A percentile compares a stretch with the other conserved stretches of the same genome.
Evolutionary conservation across 1,284 basidiomycete genomes (phyloP).

Genomic region (Fomitopsis pinicola): DNA sequence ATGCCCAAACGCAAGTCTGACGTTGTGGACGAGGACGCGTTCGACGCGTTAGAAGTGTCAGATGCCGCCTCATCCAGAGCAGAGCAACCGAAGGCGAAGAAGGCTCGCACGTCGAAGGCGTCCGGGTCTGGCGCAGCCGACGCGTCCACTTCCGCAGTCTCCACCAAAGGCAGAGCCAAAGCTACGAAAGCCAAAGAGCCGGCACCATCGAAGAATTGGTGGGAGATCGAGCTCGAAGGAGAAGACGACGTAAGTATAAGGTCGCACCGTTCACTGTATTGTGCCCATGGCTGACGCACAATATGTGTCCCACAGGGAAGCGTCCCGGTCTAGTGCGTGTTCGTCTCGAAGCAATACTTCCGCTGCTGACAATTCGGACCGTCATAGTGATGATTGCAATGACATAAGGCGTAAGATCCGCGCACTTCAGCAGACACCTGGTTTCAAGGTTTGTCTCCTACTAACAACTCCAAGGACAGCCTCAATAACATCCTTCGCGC

Average conservation of each 20-base stretch:
- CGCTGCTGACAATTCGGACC: neutral
- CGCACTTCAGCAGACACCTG: conserved; percentile 35
- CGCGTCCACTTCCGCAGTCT: conserved; percentile 11
- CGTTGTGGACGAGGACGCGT: conserved; percentile 12
- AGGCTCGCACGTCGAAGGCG: conserved; percentile 49
- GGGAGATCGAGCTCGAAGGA: conserved; percentile 30
- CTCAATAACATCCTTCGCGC: neutral
- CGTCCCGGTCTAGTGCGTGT: conserved; percentile 28
- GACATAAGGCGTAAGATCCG: conserved; percentile 45
- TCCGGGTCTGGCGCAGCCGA: conserved; percentile 12
- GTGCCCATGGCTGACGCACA: neutral
- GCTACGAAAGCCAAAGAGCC: conserved; percentile 22
- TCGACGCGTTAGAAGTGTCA: neutral
- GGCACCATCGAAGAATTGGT: conserved; percentile 20
- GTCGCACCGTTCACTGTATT: neutral
- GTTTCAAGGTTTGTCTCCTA: conserved; percentile 34
- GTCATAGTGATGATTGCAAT: conserved; percentile 40
- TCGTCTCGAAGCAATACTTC: neutral
- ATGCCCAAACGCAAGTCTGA: conserved; percentile 27
- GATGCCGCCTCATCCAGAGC: neutral
- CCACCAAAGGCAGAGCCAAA: conserved; percentile 11
- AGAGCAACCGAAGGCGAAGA: conserved; percentile 35
- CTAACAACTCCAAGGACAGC: neutral
- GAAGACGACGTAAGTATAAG: conserved; percentile 26
- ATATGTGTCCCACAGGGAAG: conserved; percentile 15